Evolutionary conservation across 257 asterid genomes (phyloP), one percentile per base, ranked within the genome.

Genomic region (Asclepias syriaca): DNA sequence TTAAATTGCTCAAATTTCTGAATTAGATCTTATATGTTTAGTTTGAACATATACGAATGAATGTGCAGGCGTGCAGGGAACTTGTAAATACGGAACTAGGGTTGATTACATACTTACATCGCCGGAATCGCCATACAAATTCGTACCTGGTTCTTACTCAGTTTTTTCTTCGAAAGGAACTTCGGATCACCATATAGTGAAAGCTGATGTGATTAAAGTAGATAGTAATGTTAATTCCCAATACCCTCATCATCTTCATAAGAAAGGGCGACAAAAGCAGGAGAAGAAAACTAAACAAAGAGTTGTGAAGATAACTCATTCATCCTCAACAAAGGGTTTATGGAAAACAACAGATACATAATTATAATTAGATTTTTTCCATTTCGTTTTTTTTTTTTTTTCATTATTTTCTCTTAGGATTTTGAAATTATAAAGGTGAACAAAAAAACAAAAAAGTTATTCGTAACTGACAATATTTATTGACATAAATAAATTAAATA

Each of bases 151-250:
- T 51, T 94, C 99, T 1, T 94, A 91, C 82, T 88, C 96, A 1
- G 99, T 94, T 74, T 69, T 84, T 16, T 94, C 99, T 43, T 94
- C 99, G 0, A 94, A 94, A 78, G 99, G 99, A 75, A 94, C 99
- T 56, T 94, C 98, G 3, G 99, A 91, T 86, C 99, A 94, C 72
- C 99, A 94, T 77, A 89, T 94, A 56, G 99, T 94, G 84, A 94
- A 87, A 75, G 97, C 85, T 65, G 96, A 93, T 66, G 58, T 91
- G 87, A 80, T 85, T 55, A 93, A 84, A 78, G 80, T 59, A 68
- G 79, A 79, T 32, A 76, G 65, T 37, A 56, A 65, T 37, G 43
- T 24, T 49, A 8, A 84, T 10, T 85, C 77, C 37, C 73, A 83
- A 67, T 74, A 65, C 27, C 27, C 27, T 66, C 66, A 34, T 66